Evolutionary conservation across 2,329 filamentous ascomycete genomes (phyloP), one percentile per base, ranked within the genome.

Genomic region (Cladosporium oxysporum): DNA sequence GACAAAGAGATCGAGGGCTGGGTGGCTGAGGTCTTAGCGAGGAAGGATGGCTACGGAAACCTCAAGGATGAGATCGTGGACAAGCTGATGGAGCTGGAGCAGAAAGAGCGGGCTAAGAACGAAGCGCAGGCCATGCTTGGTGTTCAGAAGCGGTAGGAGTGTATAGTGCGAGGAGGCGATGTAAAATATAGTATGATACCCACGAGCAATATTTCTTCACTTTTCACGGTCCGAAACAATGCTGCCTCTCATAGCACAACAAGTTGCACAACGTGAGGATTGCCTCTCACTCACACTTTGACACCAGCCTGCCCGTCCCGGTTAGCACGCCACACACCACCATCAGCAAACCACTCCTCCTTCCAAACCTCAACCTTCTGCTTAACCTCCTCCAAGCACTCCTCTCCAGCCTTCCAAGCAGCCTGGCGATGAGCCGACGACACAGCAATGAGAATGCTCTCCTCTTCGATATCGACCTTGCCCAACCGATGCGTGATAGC

Each of bases 321-420:
- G 79, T 97, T 97, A 67, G 91, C 92, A 79, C 92, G 89, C 93
- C 93, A 97, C 53, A 95, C 85, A 7, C 85, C 83, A 18, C 89
- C 91, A 69, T 90, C 89, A 26, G 88, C 90, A 82, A 97, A 97
- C 76, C 92, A 90, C 81, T 98, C 94, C 70, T 88, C 83, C 81
- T 97, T 97, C 94, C 94, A 97, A 50, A 99, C 89, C 82, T 99
- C 95, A n/a, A 92, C 92, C 70, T 84, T 88, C 64, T 86, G 87
- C 81, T 98, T 99, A 75, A 91, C 92, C 76, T 87, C 82, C 81
- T 98, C 94, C 66, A 98, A 80, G 37, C 93, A 91, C 79, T 96
- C 92, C 81, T 98, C 94, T 0, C 91, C 94, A 0, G 91, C 94
- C 72, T 82, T 81, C 94, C 94, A 99, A 5, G 92, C 93, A 16